Conservation (phyloP, 371 early-diverging fungal genomes). For the Phascolomyces articulosus region DNA sequence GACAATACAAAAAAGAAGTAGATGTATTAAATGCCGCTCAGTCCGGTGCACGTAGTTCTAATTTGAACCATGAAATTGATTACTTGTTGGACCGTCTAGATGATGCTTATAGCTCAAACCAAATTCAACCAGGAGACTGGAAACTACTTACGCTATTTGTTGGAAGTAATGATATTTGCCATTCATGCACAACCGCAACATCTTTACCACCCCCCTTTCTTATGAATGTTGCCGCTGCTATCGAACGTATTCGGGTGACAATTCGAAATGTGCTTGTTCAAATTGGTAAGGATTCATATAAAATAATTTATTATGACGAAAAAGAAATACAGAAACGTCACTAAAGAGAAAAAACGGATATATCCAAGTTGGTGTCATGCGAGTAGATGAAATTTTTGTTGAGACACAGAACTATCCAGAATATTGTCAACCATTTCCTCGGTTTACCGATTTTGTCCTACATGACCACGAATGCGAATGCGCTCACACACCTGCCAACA, state of each 20-base stretch:
- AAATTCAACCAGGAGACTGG: constrained; percentile 55
- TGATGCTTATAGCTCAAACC: constrained; percentile 27
- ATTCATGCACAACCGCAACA: constrained; percentile 40
- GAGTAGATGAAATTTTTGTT: constrained; percentile 35
- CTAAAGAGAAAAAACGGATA: not conserved
- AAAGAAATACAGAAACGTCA: no score
- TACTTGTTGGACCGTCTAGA: constrained; percentile 39
- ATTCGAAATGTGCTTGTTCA: constrained; percentile 39
- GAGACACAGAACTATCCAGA: constrained; percentile 28
- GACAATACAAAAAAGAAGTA: constrained; percentile 36
- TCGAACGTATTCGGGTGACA: constrained; percentile 33
- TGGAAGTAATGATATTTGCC: constrained; percentile 73
- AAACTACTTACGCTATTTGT: constrained; percentile 68
- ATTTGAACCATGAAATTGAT: constrained; percentile 44
- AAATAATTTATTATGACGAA: not conserved
- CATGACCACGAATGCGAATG: constrained; percentile 50
- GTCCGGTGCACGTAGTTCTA: constrained; percentile 48
- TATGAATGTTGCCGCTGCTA: constrained; percentile 33
- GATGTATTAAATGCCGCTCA: constrained; percentile 54
- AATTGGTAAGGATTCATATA: constrained; percentile 24
- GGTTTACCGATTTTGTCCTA: constrained; percentile 30
- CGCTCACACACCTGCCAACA: constrained; percentile 39
- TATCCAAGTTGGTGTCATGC: constrained; percentile 38
- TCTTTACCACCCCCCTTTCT: constrained; percentile 31
- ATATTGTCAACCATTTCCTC: constrained; percentile 41